Evolutionary conservation across 257 asterid species (phyloP).

Genomic region (Oldenlandia corymbosa): DNA sequence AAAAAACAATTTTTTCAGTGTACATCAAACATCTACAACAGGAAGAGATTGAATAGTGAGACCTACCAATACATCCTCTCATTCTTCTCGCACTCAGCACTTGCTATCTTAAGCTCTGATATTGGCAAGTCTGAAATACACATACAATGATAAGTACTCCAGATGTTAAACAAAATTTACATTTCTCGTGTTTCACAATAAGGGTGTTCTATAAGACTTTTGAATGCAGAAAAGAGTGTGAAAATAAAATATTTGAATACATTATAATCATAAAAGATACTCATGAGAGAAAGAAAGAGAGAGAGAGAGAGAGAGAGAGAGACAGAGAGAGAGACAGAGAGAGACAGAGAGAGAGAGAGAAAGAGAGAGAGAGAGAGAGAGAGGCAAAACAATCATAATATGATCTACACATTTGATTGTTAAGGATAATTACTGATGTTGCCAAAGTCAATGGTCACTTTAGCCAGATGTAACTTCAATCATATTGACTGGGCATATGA

Average conservation of each 20-base stretch:
- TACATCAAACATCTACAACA: neutral
- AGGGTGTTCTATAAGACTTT: neutral
- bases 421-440: too few relatives aligned
- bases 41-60: slow-evolving; percentile 1
- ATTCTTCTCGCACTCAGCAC: slow-evolving; percentile 19
- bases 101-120: slow-evolving; percentile 38
- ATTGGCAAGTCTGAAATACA: slow-evolving; percentile 45
- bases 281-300: neutral
- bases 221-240: neutral
- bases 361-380: too few relatives aligned
- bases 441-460: too few relatives aligned
- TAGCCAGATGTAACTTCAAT: neutral
- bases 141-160: neutral
- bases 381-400: too few relatives aligned
- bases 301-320: too few relatives aligned
- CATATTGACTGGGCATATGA: neutral
- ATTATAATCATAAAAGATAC: neutral
- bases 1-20: slow-evolving; percentile 6
- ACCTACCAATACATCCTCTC: slow-evolving; percentile 73
- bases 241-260: too few relatives aligned
- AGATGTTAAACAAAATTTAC: neutral
- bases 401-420: too few relatives aligned
- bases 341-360: too few relatives aligned
- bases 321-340: too few relatives aligned
- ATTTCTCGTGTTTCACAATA: neutral